Conservation (phyloP, 1,139 yeast genomes). For the Eremothecium sinecaudum region DNA sequence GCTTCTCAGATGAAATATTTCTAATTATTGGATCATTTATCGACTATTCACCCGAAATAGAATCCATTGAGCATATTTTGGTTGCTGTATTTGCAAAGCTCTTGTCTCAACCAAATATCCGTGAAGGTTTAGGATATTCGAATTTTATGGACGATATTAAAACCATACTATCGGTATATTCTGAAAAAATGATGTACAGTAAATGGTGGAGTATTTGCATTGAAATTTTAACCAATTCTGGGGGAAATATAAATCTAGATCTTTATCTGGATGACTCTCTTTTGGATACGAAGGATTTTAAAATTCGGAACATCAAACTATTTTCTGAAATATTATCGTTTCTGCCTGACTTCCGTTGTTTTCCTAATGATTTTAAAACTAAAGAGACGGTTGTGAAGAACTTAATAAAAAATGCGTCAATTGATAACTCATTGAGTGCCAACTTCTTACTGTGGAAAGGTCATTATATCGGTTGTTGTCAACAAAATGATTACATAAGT, state of each 20-base stretch:
- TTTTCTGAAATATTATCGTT: constrained; percentile 10
- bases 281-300: neutral
- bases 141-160: constrained; percentile 6
- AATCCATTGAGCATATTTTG: constrained; percentile 8
- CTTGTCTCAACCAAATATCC: constrained; percentile 5
- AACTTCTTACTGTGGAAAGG: constrained; percentile 11
- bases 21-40: constrained; percentile 10
- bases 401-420: neutral
- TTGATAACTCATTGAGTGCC: neutral
- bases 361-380: constrained; percentile 4
- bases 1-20: constrained; percentile 12
- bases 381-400: neutral
- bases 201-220: constrained; percentile 11
- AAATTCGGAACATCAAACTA: neutral
- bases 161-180: constrained; percentile 2
- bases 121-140: neutral
- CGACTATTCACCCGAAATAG: constrained; percentile 5
- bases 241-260: neutral
- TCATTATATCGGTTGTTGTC: constrained; percentile 7
- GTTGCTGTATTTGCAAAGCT: constrained; percentile 12
- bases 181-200: constrained; percentile 2
- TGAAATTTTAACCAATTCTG: constrained; percentile 10
- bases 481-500: constrained; percentile 3
- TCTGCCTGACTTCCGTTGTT: constrained; percentile 9
- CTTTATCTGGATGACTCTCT: constrained; percentile 3